Evolutionary conservation across 768 basidiomycete species (phyloP).

Genomic region (Sporobolomyces pararoseus): DNA sequence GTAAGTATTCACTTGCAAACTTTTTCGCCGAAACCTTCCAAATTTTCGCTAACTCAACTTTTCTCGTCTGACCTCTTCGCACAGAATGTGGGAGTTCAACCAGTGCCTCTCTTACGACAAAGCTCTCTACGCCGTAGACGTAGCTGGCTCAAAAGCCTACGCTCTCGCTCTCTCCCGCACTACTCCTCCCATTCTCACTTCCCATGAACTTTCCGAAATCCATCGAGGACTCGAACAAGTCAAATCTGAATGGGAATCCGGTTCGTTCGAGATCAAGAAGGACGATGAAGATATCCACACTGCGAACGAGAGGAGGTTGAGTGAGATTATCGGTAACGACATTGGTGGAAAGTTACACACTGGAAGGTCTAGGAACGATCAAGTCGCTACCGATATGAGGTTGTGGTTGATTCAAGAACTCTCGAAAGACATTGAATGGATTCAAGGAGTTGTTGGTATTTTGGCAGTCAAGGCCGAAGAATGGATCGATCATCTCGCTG

Average conservation of each 20-base stretch:
- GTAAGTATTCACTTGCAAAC: too few species aligned
- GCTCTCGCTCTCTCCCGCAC: slow-evolving; percentile 74
- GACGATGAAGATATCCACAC: slow-evolving; percentile 99
- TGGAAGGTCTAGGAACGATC: slow-evolving; percentile 93
- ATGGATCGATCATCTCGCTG: slow-evolving; percentile 83
- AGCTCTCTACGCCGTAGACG: slow-evolving; percentile 87
- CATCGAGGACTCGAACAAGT: slow-evolving; percentile 67
- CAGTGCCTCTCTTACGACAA: slow-evolving; percentile 92
- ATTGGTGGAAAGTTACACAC: slow-evolving; percentile 91
- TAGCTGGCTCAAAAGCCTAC: slow-evolving; percentile 91
- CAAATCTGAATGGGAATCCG: slow-evolving; percentile 76
- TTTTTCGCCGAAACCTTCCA: not conserved
- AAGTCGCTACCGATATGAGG: slow-evolving; percentile 97
- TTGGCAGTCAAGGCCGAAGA: slow-evolving; percentile 89
- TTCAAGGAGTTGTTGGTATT: slow-evolving; percentile 76
- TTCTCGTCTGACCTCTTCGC: too few species aligned
- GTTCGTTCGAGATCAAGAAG: slow-evolving; percentile 69
- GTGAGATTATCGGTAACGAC: slow-evolving; percentile 80
- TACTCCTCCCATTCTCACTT: slow-evolving; percentile 66
- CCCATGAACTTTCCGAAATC: slow-evolving; percentile 66
- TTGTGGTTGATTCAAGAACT: slow-evolving; percentile 87
- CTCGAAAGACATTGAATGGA: slow-evolving; percentile 60
- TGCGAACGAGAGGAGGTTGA: slow-evolving; percentile 90
- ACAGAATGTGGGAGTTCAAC: slow-evolving; percentile 95
- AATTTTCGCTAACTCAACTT: too few species aligned